Base-by-base conservation (phyloP, 208 protist species). In the Zelonia costaricensis region DNA sequence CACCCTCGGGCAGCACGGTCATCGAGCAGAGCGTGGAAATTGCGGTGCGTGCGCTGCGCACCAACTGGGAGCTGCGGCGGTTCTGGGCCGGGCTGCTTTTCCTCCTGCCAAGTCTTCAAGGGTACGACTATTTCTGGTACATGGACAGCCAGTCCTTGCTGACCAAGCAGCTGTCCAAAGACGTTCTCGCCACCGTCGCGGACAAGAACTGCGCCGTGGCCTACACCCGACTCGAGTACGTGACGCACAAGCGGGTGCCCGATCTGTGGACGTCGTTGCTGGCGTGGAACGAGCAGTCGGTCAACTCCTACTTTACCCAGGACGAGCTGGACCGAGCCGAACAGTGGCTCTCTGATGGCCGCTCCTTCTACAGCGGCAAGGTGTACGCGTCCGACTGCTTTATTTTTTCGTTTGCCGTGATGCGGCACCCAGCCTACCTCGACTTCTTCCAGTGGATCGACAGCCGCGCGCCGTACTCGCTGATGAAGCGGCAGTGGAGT, bases 41-140 rank as follows among this genome's bases (percentile, higher is more conserved):
- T 18, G 33, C 23, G 5, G 16, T 23, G 22, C 13, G n/a, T 9
- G 27, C 44, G 31, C 25, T 53, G 22, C 65, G 65, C 10, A 16
- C 43, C 23, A 23, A 28, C 12, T 68, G 69, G 61, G 54, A 75
- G 36, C 7, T 23, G 31, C 69, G 78, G 28, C 77, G 81, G 8
- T 67, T 83, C 39, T 75, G 61, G 59, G 71, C 61, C 39, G 79
- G 75, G 46, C 68, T 49, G 3, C 69, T 84, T 33, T 78, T 69
- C 66, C 60, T 69, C 6, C 61, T 88, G 12, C 57, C 76, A 23
- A 74, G 68, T 13, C 23, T 88, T 33, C 23, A 74, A 28, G 10
- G 35, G 4, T 88, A 88, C 62, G 77, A 83, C 28, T 74, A 70
- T 48, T 88, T 81, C 52, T 82, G 76, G 76, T 67, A 76, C 33